These are phyloP conservation scores for Tulasnella calospora DNA, from an alignment of 768 basidiomycete genomes.

Conservation along the genomic window DNA sequence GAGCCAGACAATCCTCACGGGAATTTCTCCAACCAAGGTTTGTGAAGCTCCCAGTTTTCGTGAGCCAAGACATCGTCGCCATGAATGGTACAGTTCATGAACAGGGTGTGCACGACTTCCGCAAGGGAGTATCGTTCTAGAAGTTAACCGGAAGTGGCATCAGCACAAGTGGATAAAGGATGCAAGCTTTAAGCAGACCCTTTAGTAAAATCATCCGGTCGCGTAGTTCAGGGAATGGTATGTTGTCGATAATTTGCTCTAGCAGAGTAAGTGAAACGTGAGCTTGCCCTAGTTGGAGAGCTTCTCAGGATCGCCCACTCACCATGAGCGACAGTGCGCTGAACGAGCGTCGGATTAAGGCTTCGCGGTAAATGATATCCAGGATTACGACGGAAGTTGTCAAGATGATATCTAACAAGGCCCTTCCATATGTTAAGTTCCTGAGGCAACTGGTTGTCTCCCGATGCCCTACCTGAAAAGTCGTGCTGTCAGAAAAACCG, in stretches of 20 bases:
- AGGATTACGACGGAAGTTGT: slow-evolving; percentile 78
- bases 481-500: slow-evolving; percentile 35
- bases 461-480: slow-evolving; percentile 33
- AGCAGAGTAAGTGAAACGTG: neutral
- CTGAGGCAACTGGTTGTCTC: slow-evolving; percentile 26
- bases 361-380: slow-evolving; percentile 85
- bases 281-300: neutral
- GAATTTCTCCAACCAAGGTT: slow-evolving; percentile 77
- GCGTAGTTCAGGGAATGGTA: slow-evolving; percentile 82
- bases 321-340: slow-evolving; percentile 84
- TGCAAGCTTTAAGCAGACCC: slow-evolving; percentile 44
- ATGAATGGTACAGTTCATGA: slow-evolving; percentile 65
- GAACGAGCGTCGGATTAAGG: slow-evolving; percentile 80
- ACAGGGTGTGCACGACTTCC: slow-evolving; percentile 72
- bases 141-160: neutral
- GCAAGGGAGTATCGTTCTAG: slow-evolving; percentile 73
- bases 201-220: slow-evolving; percentile 86
- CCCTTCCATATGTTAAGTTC: neutral
- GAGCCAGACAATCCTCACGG: slow-evolving; percentile 48
- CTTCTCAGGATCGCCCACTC: slow-evolving; percentile 29
- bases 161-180: neutral
- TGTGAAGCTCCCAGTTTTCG: slow-evolving; percentile 82
- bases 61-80: slow-evolving; percentile 91
- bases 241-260: slow-evolving; percentile 89
- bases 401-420: slow-evolving; percentile 70